Conservation (phyloP, 2,329 filamentous ascomycete genomes). For the Xylaria sp. region DNA sequence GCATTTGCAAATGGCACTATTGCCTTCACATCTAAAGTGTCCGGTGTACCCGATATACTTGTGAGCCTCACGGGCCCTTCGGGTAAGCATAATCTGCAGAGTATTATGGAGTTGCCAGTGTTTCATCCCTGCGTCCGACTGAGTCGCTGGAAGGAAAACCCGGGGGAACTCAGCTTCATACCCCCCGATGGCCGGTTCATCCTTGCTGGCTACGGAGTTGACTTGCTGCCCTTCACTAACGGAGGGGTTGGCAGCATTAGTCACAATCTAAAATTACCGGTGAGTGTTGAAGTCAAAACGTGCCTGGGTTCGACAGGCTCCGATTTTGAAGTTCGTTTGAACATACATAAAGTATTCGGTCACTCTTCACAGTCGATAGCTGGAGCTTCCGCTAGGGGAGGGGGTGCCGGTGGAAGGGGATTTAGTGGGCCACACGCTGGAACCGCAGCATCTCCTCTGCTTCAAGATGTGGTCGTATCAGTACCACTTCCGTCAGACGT, state of each 20-base stretch:
- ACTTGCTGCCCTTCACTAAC: slow-evolving; percentile 79
- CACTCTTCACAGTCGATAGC: slow-evolving; percentile 52
- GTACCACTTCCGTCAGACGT: slow-evolving; percentile 84
- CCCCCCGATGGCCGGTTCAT: slow-evolving; percentile 96
- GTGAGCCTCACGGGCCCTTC: slow-evolving; percentile 83
- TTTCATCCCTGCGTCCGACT: slow-evolving; percentile 96
- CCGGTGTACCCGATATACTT: slow-evolving; percentile 90
- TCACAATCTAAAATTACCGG: slow-evolving; percentile 79
- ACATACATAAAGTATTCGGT: slow-evolving; percentile 73
- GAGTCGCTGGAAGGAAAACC: slow-evolving; percentile 87
- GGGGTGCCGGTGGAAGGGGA: slow-evolving; percentile 53
- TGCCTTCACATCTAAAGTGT: slow-evolving; percentile 94
- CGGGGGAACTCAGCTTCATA: slow-evolving; percentile 94
- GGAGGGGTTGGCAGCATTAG: slow-evolving; percentile 65
- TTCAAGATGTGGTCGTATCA: slow-evolving; percentile 82
- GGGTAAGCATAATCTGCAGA: slow-evolving; percentile 78
- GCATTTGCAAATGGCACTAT: slow-evolving; percentile 93
- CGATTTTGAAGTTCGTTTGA: slow-evolving; percentile 89
- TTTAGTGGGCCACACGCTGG: slow-evolving; percentile 62
- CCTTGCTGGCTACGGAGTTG: slow-evolving; percentile 92
- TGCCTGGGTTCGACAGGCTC: slow-evolving; percentile 78
- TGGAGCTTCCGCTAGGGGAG: slow-evolving; percentile 57
- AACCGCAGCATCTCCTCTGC: slow-evolving; percentile 66
- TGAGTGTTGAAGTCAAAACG: slow-evolving; percentile 83
- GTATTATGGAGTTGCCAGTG: slow-evolving; percentile 85